Percentiles rank a stretch among this genome's conserved stretches.
phyloP scores from a whole-genome alignment of 192 early-diverging fungal genomes.

The Borealophlyctis nickersoniae region DNA sequence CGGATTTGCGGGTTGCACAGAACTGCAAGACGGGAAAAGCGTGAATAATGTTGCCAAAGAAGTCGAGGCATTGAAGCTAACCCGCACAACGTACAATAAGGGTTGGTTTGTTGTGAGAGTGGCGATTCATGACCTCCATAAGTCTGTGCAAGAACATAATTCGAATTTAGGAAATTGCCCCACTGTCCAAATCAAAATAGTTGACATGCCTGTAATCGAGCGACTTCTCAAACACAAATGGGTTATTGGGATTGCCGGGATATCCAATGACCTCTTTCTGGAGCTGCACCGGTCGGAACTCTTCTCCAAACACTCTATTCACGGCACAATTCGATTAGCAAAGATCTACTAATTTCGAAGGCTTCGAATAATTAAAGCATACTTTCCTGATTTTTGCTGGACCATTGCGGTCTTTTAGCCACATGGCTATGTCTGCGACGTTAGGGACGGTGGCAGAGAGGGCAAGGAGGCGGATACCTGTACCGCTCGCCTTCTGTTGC shows the following conservation, averaged over 20 bases:
- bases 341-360: slow-evolving; percentile 6
- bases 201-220: slow-evolving; percentile 49
- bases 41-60: no score
- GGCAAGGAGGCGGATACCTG: slow-evolving; percentile 51
- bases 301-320: slow-evolving; percentile 62
- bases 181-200: neutral
- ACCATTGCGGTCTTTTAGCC: slow-evolving; percentile 45
- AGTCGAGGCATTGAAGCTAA: neutral
- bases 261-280: slow-evolving; percentile 51
- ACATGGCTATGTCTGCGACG: slow-evolving; percentile 62
- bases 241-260: slow-evolving; percentile 26
- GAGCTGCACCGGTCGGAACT: slow-evolving; percentile 64
- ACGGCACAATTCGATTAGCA: slow-evolving; percentile 3
- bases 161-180: neutral
- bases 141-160: slow-evolving; percentile 21
- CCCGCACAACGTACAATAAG: slow-evolving; percentile 35
- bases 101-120: slow-evolving; percentile 39
- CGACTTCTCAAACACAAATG: slow-evolving; percentile 55
- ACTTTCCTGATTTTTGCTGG: slow-evolving; percentile 20
- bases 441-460: slow-evolving; percentile 71
- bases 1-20: slow-evolving; percentile 48
- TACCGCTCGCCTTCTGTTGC: neutral
- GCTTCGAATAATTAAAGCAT: slow-evolving; percentile 14
- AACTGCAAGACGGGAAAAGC: slow-evolving; percentile 26
- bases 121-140: slow-evolving; percentile 34